Percentiles rank a stretch among this genome's conserved stretches.
Conservation (phyloP, 1,139 yeast species). For the Protomyces macrosporus region DNA sequence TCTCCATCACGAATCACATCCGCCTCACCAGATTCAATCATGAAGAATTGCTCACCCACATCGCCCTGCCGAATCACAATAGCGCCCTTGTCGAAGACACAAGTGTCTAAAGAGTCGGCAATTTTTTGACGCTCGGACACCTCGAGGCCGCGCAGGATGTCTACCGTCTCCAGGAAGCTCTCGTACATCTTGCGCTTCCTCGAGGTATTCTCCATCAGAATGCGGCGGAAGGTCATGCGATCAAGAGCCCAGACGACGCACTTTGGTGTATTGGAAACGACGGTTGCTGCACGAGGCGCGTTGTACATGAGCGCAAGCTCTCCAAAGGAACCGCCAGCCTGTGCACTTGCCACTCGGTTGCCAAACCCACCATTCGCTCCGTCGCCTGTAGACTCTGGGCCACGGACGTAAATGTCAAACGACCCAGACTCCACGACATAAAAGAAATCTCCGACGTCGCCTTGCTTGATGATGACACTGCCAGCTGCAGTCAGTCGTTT, state of each 20-base stretch:
- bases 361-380: constrained; percentile 39
- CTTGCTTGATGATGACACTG: constrained; percentile 74
- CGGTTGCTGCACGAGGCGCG: constrained; percentile 97
- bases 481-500: constrained; percentile 49
- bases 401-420: constrained; percentile 67
- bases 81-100: constrained; percentile 64
- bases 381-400: constrained; percentile 35
- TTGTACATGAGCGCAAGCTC: constrained; percentile 96
- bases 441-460: constrained; percentile 94
- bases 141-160: constrained; percentile 65
- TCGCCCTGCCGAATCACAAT: constrained; percentile 83
- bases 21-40: constrained; percentile 84
- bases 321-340: constrained; percentile 88
- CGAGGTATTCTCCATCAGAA: constrained; percentile 81
- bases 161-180: constrained; percentile 79
- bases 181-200: constrained; percentile 88
- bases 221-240: constrained; percentile 86
- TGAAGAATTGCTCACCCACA: constrained; percentile 81
- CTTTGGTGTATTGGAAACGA: constrained; percentile 52
- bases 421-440: constrained; percentile 81
- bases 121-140: constrained; percentile 81
- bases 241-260: constrained; percentile 82
- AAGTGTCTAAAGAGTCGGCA: constrained; percentile 89
- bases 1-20: constrained; percentile 57
- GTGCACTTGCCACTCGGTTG: constrained; percentile 63